Evolutionary conservation across 2,329 filamentous ascomycete species (phyloP).

Genomic region (Claviceps arundinis): DNA sequence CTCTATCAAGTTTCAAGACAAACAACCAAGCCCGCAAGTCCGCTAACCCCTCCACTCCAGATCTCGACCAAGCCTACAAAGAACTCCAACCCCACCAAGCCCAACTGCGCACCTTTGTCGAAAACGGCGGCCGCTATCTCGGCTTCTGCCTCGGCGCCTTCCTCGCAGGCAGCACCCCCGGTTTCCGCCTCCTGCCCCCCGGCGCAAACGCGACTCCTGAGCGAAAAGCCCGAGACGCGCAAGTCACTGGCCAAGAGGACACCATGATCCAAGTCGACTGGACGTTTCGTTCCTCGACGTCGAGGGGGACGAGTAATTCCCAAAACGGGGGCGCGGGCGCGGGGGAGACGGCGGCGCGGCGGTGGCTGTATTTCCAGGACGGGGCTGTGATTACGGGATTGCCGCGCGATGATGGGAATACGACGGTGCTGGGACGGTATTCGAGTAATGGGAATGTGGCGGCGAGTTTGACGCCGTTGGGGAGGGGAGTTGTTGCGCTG

Average conservation of each 20-base stretch:
- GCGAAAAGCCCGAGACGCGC: slow-evolving; percentile 4
- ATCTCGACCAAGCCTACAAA: slow-evolving; percentile 9
- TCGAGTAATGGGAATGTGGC: slow-evolving; percentile 12
- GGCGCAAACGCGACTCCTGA: slow-evolving; percentile 7
- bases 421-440: slow-evolving; percentile 11
- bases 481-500: slow-evolving; percentile 13
- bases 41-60: slow-evolving; percentile 3
- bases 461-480: slow-evolving; percentile 11
- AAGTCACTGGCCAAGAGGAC: slow-evolving; percentile 9
- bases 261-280: slow-evolving; percentile 14
- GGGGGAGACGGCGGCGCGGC: slow-evolving; percentile 7
- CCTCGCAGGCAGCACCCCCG: slow-evolving; percentile 12
- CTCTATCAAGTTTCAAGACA: too few species aligned
- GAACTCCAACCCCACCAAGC: slow-evolving; percentile 6
- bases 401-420: background rate
- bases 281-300: slow-evolving; percentile 8
- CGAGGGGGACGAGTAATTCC: too few species aligned
- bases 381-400: slow-evolving; percentile 10
- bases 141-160: slow-evolving; percentile 17
- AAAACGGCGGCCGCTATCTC: slow-evolving; percentile 12
- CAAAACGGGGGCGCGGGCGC: slow-evolving; percentile 1
- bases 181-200: slow-evolving; percentile 10
- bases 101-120: slow-evolving; percentile 10
- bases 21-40: too few species aligned
- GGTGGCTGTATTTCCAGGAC: slow-evolving; percentile 16